These are phyloP conservation scores for Saccharum spontaneum DNA, from an alignment of 176 grass and related monocot species.

Conservation along the genomic window DNA sequence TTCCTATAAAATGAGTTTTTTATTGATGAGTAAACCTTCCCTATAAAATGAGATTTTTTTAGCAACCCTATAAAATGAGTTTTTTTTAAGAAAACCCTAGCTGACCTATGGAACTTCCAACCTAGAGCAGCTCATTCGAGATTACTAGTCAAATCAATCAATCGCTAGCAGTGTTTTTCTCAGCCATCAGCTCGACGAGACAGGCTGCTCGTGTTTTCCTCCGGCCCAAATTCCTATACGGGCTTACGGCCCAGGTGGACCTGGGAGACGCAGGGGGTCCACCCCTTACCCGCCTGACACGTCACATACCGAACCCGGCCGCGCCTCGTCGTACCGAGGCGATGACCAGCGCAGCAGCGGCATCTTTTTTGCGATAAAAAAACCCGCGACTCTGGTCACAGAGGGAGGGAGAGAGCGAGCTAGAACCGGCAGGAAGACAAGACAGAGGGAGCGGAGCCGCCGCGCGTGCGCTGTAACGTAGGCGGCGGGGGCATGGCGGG, in stretches of 20 bases:
- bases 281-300: not conserved
- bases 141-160: too few relatives aligned
- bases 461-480: not conserved
- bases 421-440: conserved; percentile 4
- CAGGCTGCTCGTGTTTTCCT: not conserved
- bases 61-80: too few relatives aligned
- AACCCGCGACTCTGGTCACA: conserved; percentile 39
- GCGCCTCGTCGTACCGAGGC: conserved; percentile 20
- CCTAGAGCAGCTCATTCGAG: too few relatives aligned
- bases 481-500: conserved; percentile 28
- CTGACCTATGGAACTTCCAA: too few relatives aligned
- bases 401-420: not conserved
- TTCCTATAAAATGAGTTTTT: too few relatives aligned
- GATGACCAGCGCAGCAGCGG: conserved; percentile 11
- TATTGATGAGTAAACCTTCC: too few relatives aligned
- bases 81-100: too few relatives aligned
- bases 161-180: too few relatives aligned
- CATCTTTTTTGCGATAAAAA: not conserved
- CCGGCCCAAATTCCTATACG: not conserved
- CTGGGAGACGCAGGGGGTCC: not conserved
- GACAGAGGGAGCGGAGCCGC: conserved; percentile 7
- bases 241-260: conserved; percentile 15
- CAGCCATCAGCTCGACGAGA: too few relatives aligned
- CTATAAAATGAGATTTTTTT: not conserved
- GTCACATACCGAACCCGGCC: conserved; percentile 16